Conservation (phyloP, 768 basidiomycete genomes). For the Hysterangium stoloniferum region DNA sequence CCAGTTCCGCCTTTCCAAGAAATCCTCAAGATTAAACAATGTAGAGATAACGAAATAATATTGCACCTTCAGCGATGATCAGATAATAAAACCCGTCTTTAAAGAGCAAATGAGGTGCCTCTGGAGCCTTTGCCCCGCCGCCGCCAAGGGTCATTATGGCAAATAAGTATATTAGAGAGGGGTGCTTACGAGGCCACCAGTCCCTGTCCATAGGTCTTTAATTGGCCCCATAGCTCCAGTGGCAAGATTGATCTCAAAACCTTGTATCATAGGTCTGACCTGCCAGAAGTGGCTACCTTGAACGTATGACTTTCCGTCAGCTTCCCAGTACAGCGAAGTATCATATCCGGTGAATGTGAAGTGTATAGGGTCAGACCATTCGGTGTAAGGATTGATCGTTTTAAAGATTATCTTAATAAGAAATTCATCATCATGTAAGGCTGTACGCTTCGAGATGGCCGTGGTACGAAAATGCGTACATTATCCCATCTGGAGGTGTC, state of each 20-base stretch:
- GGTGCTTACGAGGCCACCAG: conserved; percentile 2
- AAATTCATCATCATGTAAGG: not conserved
- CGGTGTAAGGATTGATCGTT: conserved; percentile 12
- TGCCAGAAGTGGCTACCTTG: conserved; percentile 19
- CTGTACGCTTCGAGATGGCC: not conserved
- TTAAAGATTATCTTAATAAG: conserved; percentile 8
- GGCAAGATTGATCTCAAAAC: conserved; percentile 19
- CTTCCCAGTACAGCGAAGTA: conserved; percentile 27
- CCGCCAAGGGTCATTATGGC: too few species aligned
- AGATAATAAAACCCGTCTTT: conserved; percentile 8
- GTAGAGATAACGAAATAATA: not conserved
- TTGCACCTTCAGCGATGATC: conserved; percentile 8
- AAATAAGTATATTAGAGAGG: too few species aligned
- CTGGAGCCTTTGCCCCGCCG: too few species aligned
- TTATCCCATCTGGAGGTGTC: conserved; percentile 16
- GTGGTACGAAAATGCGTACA: conserved; percentile 6
- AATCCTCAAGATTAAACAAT: not conserved
- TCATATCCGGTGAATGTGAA: conserved; percentile 29
- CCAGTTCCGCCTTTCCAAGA: conserved; percentile 3
- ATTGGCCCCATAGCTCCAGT: conserved; percentile 15
- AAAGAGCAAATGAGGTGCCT: conserved; percentile 1
- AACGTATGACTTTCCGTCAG: conserved; percentile 26
- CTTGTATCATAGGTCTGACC: conserved; percentile 12
- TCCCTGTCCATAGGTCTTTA: conserved; percentile 4
- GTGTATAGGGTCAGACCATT: conserved; percentile 27